phyloP scores from a whole-genome alignment of 2,329 filamentous ascomycete species.

The Aschersonia sp. region DNA sequence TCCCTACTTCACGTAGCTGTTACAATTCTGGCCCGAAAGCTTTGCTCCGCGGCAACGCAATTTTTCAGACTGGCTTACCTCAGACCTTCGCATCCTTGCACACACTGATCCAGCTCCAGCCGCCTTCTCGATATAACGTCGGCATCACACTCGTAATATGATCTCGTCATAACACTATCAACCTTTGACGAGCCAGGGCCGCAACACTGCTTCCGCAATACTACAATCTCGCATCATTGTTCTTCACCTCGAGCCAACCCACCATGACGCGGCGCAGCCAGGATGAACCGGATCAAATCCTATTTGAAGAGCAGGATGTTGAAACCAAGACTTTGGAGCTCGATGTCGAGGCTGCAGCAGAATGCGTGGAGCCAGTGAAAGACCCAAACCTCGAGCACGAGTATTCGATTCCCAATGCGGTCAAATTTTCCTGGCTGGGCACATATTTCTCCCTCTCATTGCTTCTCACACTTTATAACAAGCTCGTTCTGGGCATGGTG shows the following conservation, averaged over 20 bases:
- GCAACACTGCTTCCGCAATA: too few species aligned
- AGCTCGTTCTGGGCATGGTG: slow-evolving; percentile 37
- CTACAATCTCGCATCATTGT: not conserved
- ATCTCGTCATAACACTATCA: not conserved
- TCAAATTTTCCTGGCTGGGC: slow-evolving; percentile 34
- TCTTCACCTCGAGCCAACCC: not conserved
- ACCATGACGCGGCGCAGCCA: slow-evolving; percentile 18
- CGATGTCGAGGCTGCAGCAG: slow-evolving; percentile 18
- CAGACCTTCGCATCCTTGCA: not conserved
- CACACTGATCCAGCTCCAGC: not conserved
- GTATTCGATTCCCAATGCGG: slow-evolving; percentile 26
- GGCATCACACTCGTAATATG: slow-evolving; percentile 1
- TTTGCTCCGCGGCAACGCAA: slow-evolving; percentile 2
- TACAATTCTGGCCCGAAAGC: not conserved
- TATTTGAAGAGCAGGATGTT: slow-evolving; percentile 16
- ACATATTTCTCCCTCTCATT: slow-evolving; percentile 36
- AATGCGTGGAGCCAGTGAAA: slow-evolving; percentile 12
- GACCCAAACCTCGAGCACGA: slow-evolving; percentile 25
- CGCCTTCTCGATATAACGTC: not conserved
- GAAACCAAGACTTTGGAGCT: slow-evolving; percentile 13
- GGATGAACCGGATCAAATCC: slow-evolving; percentile 16
- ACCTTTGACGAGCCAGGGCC: not conserved
- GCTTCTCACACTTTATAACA: slow-evolving; percentile 42
- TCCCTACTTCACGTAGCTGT: not conserved
- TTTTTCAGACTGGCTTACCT: not conserved